A percentile compares a stretch with the other conserved stretches of the same genome.
phyloP scores from a whole-genome alignment of 1,139 yeast genomes.

The Debaryomycetaceae sp. region DNA sequence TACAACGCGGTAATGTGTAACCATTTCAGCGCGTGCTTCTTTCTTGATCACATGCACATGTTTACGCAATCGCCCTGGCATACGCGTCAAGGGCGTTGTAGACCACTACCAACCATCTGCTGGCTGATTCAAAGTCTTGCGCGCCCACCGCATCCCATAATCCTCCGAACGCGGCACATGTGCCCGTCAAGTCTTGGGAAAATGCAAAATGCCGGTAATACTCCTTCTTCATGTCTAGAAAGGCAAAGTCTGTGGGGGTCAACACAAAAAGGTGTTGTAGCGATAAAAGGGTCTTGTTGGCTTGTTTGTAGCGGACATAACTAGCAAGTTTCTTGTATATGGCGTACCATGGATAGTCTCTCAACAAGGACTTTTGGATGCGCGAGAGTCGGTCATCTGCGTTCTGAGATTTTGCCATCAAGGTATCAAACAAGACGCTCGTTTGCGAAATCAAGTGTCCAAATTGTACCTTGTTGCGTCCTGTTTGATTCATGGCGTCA shows the following conservation, averaged over 20 bases:
- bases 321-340: constrained; percentile 44
- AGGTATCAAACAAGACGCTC: constrained; percentile 8
- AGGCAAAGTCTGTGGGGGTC: constrained; percentile 13
- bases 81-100: constrained; percentile 15
- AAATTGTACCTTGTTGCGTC: constrained; percentile 9
- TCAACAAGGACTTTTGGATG: constrained; percentile 37
- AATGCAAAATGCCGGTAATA: constrained; percentile 18
- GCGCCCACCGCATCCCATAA: constrained; percentile 14
- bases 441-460: constrained; percentile 11
- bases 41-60: too few species aligned
- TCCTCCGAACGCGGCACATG: constrained; percentile 14
- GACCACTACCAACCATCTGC: constrained; percentile 18
- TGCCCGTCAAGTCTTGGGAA: constrained; percentile 8
- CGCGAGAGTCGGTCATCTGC: constrained; percentile 27
- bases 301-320: constrained; percentile 45
- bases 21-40: too few species aligned
- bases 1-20: too few species aligned
- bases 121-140: constrained; percentile 15
- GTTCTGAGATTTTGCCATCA: constrained; percentile 13
- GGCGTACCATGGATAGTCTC: constrained; percentile 67
- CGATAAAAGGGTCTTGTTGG: constrained; percentile 42
- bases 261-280: constrained; percentile 29
- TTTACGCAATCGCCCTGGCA: not conserved
- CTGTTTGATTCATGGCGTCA: constrained; percentile 11
- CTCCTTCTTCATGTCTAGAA: constrained; percentile 7